These are phyloP conservation scores for Phytopythium oedochilum DNA, from an alignment of 352 stramenopile species.

Conservation along the genomic window DNA sequence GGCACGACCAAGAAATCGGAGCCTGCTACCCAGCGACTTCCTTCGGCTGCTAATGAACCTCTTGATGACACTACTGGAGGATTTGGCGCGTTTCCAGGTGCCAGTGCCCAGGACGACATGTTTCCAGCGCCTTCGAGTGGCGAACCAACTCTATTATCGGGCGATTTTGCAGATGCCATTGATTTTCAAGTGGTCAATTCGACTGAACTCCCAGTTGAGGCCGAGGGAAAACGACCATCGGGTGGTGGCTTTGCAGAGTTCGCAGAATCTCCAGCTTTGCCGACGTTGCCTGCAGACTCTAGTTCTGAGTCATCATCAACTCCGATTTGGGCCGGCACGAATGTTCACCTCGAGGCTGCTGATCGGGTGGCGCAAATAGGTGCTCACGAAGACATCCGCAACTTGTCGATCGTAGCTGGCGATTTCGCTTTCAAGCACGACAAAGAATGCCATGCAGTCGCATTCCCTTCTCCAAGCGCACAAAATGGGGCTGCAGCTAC, in stretches of 20 bases:
- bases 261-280: not conserved
- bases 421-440: not conserved
- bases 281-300: not conserved
- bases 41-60: not conserved
- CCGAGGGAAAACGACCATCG: too few species aligned
- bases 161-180: not conserved
- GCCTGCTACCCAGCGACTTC: too few species aligned
- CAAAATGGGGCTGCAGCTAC: not conserved
- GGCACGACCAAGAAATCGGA: too few species aligned
- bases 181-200: not conserved
- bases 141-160: not conserved
- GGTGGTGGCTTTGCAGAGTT: too few species aligned
- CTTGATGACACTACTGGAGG: not conserved
- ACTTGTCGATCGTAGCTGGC: not conserved
- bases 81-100: constrained; percentile 6
- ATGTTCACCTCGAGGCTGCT: not conserved
- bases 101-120: constrained; percentile 3
- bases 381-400: not conserved
- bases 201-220: not conserved
- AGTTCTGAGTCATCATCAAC: not conserved
- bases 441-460: not conserved
- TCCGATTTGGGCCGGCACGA: not conserved
- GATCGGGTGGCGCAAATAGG: not conserved
- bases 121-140: not conserved
- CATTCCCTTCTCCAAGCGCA: not conserved